Base-by-base conservation (phyloP, 2,329 filamentous ascomycete genomes). In the Aspergillus aculeatinus region DNA sequence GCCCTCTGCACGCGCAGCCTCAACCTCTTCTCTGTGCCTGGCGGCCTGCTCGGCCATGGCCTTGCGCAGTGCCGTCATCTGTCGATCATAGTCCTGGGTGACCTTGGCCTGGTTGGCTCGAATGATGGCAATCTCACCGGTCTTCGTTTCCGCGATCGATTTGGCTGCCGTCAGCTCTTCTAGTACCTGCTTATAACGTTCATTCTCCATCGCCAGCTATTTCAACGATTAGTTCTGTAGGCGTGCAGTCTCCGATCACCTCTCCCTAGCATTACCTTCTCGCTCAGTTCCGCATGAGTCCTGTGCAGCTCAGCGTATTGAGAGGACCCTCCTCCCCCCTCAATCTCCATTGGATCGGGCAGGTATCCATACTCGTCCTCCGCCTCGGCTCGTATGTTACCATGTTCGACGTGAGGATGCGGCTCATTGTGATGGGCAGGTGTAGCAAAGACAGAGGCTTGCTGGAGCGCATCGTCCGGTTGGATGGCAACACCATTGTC, bases 81-180 rank as follows among this genome's bases (percentile, higher is more conserved):
- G 79, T 53, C 79, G 78, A 66, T 86, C 83, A 69, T 83, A 81
- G 33, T 83, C 80, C 61, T 83, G 82, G 27, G 72, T 75, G 10
- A 81, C 72, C 65, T 82, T 84, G 35, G 81, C 78, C 63, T 83
- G 80, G 61, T 87, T 87, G 21, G 81, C 78, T 14, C 86, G 81
- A 19, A 88, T 81, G 44, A 87, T 88, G 42, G 85, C 80, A 47
- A 85, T 85, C 69, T 88, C 86, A 33, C 86, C 86, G 7, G 82
- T 74, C 69, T 85, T 86, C 25, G 80, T 78, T 60, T 78, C 74
- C 2, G 79, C 78, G 44, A 77, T 68, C 12, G 72, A 71, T 64
- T 74, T 80, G 21, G 77, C 76, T 16, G 70, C 69, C 49, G 67
- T 65, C 21, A 81, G 63, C 48, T 79, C 77, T 54, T 74, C 70